These are phyloP conservation scores for Mucor circinelloides DNA, from an alignment of 371 early-diverging fungal genomes.

Conservation along the genomic window DNA sequence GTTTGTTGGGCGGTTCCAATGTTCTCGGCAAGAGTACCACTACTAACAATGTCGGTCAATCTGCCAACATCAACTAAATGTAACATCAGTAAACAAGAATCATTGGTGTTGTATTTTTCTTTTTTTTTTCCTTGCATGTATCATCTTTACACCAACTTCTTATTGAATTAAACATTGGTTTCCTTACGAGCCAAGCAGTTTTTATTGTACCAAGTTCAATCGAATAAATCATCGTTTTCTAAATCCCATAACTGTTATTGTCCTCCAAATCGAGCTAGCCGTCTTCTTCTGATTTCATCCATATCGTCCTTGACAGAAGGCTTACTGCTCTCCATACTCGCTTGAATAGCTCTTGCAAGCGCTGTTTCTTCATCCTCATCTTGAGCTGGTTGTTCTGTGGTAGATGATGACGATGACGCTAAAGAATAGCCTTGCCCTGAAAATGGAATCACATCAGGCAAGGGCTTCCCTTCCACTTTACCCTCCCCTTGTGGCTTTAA, in stretches of 20 bases:
- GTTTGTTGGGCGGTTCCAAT: not conserved
- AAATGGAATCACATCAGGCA: conserved; percentile 17
- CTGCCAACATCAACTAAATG: not conserved
- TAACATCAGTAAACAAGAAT: not conserved
- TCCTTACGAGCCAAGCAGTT: not conserved
- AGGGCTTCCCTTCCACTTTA: not conserved
- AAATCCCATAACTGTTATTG: not conserved
- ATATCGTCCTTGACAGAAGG: conserved; percentile 14
- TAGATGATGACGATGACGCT: not conserved
- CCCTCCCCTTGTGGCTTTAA: conserved; percentile 17
- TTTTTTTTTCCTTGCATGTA: not conserved
- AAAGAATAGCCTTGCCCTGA: conserved; percentile 37
- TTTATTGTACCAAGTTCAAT: not conserved
- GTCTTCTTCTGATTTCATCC: conserved; percentile 39
- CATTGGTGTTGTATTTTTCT: not conserved
- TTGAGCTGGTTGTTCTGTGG: not conserved
- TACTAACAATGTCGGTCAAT: not conserved
- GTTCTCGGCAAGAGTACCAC: not conserved
- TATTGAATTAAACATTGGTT: not conserved
- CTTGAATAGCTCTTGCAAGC: conserved; percentile 39
- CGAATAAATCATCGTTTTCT: not conserved
- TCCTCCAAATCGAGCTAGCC: conserved; percentile 39
- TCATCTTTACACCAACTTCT: not conserved
- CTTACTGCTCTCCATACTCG: conserved; percentile 28
- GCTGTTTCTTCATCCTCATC: conserved; percentile 33